phyloP scores from a whole-genome alignment of 805 yeast genomes.

The Pichia paraexigua region DNA sequence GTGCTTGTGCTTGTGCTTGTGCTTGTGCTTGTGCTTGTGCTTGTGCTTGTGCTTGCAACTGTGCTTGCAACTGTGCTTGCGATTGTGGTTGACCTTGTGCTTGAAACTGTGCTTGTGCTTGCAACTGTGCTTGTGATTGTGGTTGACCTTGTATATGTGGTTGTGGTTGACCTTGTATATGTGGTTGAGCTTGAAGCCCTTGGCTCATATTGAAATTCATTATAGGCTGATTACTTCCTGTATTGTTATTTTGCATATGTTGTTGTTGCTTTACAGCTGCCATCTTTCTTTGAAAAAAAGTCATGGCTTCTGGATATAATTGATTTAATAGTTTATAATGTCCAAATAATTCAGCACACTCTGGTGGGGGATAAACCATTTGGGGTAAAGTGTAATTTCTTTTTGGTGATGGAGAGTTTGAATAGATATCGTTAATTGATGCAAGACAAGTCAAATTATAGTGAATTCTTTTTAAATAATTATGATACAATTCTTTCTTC shows the following conservation, averaged over 20 bases:
- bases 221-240: background rate
- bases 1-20: too few relatives aligned
- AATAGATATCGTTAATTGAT: slow-evolving; percentile 30
- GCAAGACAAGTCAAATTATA: slow-evolving; percentile 31
- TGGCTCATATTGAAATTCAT: background rate
- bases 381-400: slow-evolving; percentile 34
- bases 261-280: slow-evolving; percentile 22
- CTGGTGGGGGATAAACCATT: slow-evolving; percentile 46
- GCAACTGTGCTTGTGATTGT: background rate
- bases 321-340: slow-evolving; percentile 33
- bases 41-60: too few relatives aligned
- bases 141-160: background rate
- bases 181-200: slow-evolving; percentile 1
- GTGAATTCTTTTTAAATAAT: slow-evolving; percentile 31
- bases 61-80: too few relatives aligned
- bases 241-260: background rate
- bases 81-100: slow-evolving; percentile 1
- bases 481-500: slow-evolving; percentile 25
- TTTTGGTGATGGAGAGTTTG: slow-evolving; percentile 20
- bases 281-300: slow-evolving; percentile 23
- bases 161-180: slow-evolving; percentile 1
- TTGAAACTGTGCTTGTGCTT: slow-evolving; percentile 7
- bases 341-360: slow-evolving; percentile 43
- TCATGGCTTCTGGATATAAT: slow-evolving; percentile 44
- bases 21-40: too few relatives aligned